A percentile compares a stretch with the other conserved stretches of the same genome.
Evolutionary conservation across 768 basidiomycete species (phyloP).

Genomic region (Suillus placidus): DNA sequence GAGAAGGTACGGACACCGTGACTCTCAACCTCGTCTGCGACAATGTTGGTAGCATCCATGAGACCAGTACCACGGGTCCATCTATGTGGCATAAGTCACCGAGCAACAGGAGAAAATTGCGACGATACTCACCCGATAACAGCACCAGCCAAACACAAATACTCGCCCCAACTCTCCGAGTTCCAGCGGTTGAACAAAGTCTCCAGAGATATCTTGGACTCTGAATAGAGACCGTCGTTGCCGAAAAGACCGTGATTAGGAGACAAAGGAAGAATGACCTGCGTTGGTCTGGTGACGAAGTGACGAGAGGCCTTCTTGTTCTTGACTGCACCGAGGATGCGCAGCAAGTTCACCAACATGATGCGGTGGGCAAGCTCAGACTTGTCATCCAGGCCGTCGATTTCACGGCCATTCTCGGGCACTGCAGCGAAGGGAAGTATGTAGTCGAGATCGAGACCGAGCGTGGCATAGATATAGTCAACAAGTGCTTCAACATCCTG

Average conservation of each 20-base stretch:
- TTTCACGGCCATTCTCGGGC: slow-evolving; percentile 98
- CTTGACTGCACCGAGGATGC: slow-evolving; percentile 96
- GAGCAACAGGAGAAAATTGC: slow-evolving; percentile 10
- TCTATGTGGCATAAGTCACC: slow-evolving; percentile 38
- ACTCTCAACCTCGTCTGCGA: slow-evolving; percentile 91
- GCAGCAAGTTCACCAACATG: slow-evolving; percentile 97
- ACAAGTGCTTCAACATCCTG: slow-evolving; percentile 98
- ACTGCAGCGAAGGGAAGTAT: slow-evolving; percentile 98
- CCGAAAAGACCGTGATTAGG: slow-evolving; percentile 99
- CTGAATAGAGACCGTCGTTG: slow-evolving; percentile 96
- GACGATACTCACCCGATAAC: slow-evolving; percentile 81
- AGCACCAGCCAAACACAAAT: slow-evolving; percentile 95
- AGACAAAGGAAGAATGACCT: slow-evolving; percentile 96
- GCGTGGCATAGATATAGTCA: slow-evolving; percentile 95
- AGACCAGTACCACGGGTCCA: slow-evolving; percentile 99
- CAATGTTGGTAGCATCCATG: slow-evolving; percentile 93
- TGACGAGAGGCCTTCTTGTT: slow-evolving; percentile 96
- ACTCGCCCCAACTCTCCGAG: slow-evolving; percentile 99
- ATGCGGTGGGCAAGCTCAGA: slow-evolving; percentile 98
- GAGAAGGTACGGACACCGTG: slow-evolving; percentile 98
- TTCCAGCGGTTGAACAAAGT: slow-evolving; percentile 98
- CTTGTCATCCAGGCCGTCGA: slow-evolving; percentile 94
- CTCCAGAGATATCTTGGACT: slow-evolving; percentile 97
- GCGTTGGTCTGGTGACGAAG: slow-evolving; percentile 97
- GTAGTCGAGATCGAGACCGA: slow-evolving; percentile 97